Evolutionary conservation across 352 stramenopile species (phyloP), one percentile per base, ranked within the genome.

Genomic region (Phytophthora nicotianae): DNA sequence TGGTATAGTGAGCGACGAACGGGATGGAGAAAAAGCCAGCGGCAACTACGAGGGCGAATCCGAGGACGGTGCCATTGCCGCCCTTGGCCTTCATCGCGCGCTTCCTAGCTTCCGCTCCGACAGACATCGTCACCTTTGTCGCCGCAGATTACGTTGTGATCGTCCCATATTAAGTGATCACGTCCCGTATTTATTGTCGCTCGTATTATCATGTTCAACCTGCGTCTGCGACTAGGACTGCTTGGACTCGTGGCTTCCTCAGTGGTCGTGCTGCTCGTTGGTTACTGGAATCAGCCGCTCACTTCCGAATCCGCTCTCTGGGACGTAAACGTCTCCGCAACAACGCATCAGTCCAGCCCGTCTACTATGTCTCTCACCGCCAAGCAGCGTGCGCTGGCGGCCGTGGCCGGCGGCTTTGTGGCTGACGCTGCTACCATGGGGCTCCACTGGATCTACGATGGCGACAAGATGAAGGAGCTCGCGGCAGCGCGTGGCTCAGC

Each of bases 391-490:
- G 81, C 81, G 1, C 45, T 83, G 23, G 63, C 72, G 32, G 81
- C 77, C 10, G 72, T 87, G 32, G 37, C 81, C 16, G 77, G 73
- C 4, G 73, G 72, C 52, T 84, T 90, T 43, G 79, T 90, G 50
- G 73, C 74, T 10, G 81, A 90, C 47, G 81, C 81, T 27, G 81
- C 81, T 26, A 84, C 75, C 21, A 88, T 90, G 81, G 77, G 77
- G 0, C 75, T 90, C 27, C 81, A 90, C 69, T 90, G 81, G 81
- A 88, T 90, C 77, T 90, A 90, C 66, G 79, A 90, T 64, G 61
- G 21, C 20, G 65, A 69, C 38, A 77, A 86, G 69, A 71, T 88
- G 48, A 47, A 65, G 24, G 19, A 62, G 47, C 76, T 85, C 26
- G 65, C 72, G 24, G 65, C 51, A 3, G 64, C 72, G 11, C 62